These are phyloP conservation scores for Malus asiatica DNA, from an alignment of 306 rosid genomes.

Conservation along the genomic window DNA sequence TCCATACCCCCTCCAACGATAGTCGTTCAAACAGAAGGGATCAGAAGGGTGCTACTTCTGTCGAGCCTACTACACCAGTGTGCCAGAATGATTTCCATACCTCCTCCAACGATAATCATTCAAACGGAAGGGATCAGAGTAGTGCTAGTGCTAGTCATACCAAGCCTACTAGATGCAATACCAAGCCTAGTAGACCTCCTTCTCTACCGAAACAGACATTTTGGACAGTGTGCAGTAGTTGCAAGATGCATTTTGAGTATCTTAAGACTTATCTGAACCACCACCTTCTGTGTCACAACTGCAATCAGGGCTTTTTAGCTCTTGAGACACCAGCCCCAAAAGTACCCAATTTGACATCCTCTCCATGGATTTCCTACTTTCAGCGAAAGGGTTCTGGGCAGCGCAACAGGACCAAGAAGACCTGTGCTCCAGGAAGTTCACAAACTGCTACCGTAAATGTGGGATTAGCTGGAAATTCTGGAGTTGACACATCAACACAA, in stretches of 20 bases:
- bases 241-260: constrained; percentile 58
- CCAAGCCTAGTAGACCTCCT: constrained; percentile 18
- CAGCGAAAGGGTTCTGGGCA: constrained; percentile 29
- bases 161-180: not conserved
- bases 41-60: too few species aligned
- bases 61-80: too few species aligned
- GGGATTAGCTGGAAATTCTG: constrained; percentile 11
- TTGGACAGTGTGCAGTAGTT: constrained; percentile 63
- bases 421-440: constrained; percentile 26
- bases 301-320: constrained; percentile 48
- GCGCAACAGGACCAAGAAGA: constrained; percentile 21
- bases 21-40: too few species aligned
- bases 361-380: constrained; percentile 23
- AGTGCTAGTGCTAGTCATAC: constrained; percentile 7
- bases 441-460: constrained; percentile 24
- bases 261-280: constrained; percentile 21
- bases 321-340: constrained; percentile 36
- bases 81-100: not conserved
- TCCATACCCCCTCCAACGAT: too few species aligned
- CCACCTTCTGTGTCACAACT: constrained; percentile 39
- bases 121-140: constrained; percentile 17
- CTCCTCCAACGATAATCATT: not conserved
- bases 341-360: constrained; percentile 18
- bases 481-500: constrained; percentile 10
- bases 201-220: constrained; percentile 34